phyloP scores from a whole-genome alignment of 306 rosid genomes.

The Medicago ruthenica region DNA sequence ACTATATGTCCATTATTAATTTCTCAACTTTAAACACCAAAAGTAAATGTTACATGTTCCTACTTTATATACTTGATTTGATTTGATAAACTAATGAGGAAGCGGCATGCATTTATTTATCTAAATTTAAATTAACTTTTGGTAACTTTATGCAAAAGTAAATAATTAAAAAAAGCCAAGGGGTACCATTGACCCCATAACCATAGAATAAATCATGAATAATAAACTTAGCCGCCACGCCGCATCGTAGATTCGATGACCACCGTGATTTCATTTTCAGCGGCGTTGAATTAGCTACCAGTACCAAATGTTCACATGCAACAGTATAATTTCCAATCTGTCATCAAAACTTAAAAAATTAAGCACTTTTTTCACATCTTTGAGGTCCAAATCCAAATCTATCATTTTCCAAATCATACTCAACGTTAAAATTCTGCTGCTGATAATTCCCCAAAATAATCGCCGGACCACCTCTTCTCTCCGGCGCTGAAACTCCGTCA shows the following conservation, averaged over 20 bases:
- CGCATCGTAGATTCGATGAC: background rate
- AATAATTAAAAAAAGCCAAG: background rate
- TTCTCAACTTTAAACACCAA: background rate
- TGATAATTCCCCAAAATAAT: slow-evolving; percentile 78
- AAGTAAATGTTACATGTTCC: background rate
- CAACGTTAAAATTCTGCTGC: slow-evolving; percentile 79
- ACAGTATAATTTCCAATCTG: background rate
- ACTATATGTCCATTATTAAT: no score
- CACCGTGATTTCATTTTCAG: slow-evolving; percentile 8
- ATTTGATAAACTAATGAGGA: background rate
- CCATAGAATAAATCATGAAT: background rate
- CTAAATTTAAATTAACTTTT: background rate
- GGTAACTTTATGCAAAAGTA: background rate
- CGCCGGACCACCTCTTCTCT: slow-evolving; percentile 62
- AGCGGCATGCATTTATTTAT: slow-evolving; percentile 22
- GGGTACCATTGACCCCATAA: slow-evolving; percentile 5
- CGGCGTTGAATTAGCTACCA: background rate
- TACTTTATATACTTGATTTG: background rate
- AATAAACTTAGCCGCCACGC: background rate
- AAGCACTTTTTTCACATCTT: slow-evolving; percentile 46
- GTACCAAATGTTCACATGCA: background rate
- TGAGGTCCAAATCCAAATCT: slow-evolving; percentile 70
- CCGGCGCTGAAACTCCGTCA: slow-evolving; percentile 40
- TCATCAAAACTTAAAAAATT: background rate
- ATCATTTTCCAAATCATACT: slow-evolving; percentile 72